Percentiles rank a stretch among this genome's conserved stretches.
Evolutionary conservation across 2,329 filamentous ascomycete species (phyloP).

Genomic region (Aureobasidium sp.): DNA sequence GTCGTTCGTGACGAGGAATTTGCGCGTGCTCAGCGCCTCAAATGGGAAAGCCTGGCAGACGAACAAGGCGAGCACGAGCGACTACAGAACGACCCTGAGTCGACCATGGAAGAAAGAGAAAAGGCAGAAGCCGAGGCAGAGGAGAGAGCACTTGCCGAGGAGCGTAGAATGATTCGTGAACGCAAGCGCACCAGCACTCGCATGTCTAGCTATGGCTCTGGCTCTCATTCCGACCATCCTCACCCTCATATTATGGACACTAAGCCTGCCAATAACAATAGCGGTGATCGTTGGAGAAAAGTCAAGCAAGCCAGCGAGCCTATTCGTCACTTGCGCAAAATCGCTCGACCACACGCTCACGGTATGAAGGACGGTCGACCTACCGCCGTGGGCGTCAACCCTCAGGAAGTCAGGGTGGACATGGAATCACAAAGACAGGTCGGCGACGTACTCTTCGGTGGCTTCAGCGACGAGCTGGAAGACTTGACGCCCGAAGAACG

Average conservation of each 20-base stretch:
- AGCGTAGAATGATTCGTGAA: slow-evolving; percentile 23
- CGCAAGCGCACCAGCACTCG: slow-evolving; percentile 15
- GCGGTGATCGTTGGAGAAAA: slow-evolving; percentile 13
- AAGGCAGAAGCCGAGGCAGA: slow-evolving; percentile 30
- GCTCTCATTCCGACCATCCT: slow-evolving; percentile 6
- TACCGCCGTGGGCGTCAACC: background rate
- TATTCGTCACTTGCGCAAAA: slow-evolving; percentile 4
- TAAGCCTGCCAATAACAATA: slow-evolving; percentile 10
- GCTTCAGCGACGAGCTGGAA: slow-evolving; percentile 87
- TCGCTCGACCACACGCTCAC: slow-evolving; percentile 1
- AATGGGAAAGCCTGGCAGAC: slow-evolving; percentile 29
- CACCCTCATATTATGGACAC: slow-evolving; percentile 16
- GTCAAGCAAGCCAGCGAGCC: slow-evolving; percentile 13
- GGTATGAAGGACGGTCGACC: background rate
- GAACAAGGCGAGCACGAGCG: slow-evolving; percentile 33
- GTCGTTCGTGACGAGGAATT: slow-evolving; percentile 87
- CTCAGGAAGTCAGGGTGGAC: slow-evolving; percentile 45
- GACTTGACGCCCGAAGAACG: slow-evolving; percentile 86
- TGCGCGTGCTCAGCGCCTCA: slow-evolving; percentile 54
- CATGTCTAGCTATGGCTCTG: slow-evolving; percentile 14
- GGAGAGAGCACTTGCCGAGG: slow-evolving; percentile 37
- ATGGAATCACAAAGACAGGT: slow-evolving; percentile 65
- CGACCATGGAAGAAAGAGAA: slow-evolving; percentile 36
- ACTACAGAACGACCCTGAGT: slow-evolving; percentile 15
- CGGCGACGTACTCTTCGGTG: slow-evolving; percentile 75